A percentile compares a stretch with the other conserved stretches of the same genome.
phyloP scores from a whole-genome alignment of 1,284 basidiomycete species.

The Fistulina hepatica region DNA sequence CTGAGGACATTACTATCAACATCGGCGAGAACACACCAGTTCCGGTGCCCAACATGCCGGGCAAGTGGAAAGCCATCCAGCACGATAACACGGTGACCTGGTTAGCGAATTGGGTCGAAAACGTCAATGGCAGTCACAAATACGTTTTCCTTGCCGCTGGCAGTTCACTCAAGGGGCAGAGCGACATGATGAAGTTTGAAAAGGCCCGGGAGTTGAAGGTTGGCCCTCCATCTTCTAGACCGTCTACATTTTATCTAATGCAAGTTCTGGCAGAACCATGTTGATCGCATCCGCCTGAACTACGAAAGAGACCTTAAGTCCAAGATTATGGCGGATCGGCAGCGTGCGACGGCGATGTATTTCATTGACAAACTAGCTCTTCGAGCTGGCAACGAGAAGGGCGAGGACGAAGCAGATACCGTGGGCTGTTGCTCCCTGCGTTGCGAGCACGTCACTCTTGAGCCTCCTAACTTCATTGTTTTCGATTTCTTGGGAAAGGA shows the following conservation, averaged over 20 bases:
- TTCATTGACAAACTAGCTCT: slow-evolving; percentile 93
- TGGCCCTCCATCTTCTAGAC: slow-evolving; percentile 14
- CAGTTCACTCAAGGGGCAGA: slow-evolving; percentile 92
- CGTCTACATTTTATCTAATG: neutral
- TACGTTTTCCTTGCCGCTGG: slow-evolving; percentile 95
- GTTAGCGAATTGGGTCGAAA: slow-evolving; percentile 97
- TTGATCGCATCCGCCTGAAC: slow-evolving; percentile 81
- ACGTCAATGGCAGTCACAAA: slow-evolving; percentile 85
- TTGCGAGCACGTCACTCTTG: slow-evolving; percentile 88
- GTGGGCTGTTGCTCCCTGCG: slow-evolving; percentile 95
- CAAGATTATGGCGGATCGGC: slow-evolving; percentile 87
- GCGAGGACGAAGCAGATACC: slow-evolving; percentile 95
- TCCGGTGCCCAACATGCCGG: slow-evolving; percentile 80
- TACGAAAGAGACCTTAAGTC: slow-evolving; percentile 78
- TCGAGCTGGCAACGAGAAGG: slow-evolving; percentile 96
- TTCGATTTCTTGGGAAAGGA: slow-evolving; percentile 98
- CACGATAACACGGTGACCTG: slow-evolving; percentile 95
- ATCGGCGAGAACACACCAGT: slow-evolving; percentile 67
- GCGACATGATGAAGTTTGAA: slow-evolving; percentile 93
- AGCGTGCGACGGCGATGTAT: slow-evolving; percentile 94
- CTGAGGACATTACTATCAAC: slow-evolving; percentile 92
- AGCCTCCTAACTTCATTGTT: slow-evolving; percentile 74
- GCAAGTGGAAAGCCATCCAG: slow-evolving; percentile 76
- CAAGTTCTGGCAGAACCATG: slow-evolving; percentile 53
- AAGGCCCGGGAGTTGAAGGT: slow-evolving; percentile 93